Evolutionary conservation across 495 filamentous ascomycete species (phyloP).

Genomic region (Aspergillus ostianus): DNA sequence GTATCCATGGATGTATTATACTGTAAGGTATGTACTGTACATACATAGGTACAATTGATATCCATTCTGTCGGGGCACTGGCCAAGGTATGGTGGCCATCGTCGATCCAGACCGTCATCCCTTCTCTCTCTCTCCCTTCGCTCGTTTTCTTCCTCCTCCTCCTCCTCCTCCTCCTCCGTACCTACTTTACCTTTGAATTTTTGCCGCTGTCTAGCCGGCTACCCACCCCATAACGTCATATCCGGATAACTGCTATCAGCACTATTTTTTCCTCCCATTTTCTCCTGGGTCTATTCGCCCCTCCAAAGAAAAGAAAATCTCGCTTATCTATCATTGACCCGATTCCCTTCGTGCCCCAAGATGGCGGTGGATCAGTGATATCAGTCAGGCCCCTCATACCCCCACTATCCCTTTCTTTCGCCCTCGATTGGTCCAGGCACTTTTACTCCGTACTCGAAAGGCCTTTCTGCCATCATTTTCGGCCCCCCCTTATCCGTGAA

Average conservation of each 20-base stretch:
- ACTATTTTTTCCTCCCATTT: not conserved
- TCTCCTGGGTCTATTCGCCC: constrained; percentile 19
- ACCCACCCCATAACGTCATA: constrained; percentile 33
- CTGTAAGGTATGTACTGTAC: too few relatives aligned
- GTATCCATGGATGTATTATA: too few relatives aligned
- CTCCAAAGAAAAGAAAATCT: constrained; percentile 6
- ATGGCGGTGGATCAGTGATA: constrained; percentile 35
- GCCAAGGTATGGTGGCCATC: not conserved
- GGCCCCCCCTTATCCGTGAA: constrained; percentile 8
- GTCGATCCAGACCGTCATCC: constrained; percentile 20
- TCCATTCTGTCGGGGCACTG: too few relatives aligned
- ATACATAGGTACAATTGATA: too few relatives aligned
- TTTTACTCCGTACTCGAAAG: constrained; percentile 13
- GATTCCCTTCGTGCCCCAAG: constrained; percentile 13
- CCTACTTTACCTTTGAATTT: not conserved
- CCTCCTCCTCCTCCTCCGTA: not conserved
- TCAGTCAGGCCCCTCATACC: constrained; percentile 22
- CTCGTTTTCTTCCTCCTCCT: not conserved
- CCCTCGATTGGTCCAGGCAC: constrained; percentile 22
- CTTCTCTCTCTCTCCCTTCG: not conserved
- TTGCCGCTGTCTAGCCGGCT: constrained; percentile 18
- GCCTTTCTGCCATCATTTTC: constrained; percentile 8
- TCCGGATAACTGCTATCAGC: constrained; percentile 17
- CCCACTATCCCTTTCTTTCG: constrained; percentile 17
- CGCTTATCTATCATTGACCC: constrained; percentile 17